Conservation (phyloP, 2,329 filamentous ascomycete species). For the Aspergillus sp. region DNA sequence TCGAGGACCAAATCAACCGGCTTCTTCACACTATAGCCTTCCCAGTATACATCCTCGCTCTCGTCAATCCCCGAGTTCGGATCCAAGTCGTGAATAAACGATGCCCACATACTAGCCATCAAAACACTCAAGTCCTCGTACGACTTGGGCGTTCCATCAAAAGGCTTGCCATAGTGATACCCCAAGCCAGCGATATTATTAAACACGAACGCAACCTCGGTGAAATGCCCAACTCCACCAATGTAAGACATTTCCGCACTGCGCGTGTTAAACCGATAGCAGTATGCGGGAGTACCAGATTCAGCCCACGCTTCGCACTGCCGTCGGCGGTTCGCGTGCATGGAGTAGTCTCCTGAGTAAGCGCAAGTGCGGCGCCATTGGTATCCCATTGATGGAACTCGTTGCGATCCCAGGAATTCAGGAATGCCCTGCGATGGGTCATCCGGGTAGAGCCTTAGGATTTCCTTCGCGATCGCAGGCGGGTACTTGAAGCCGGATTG, state of each 20-base stretch:
- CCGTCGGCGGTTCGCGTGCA: constrained; percentile 57
- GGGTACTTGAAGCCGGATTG: constrained; percentile 22
- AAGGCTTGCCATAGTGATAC: constrained; percentile 40
- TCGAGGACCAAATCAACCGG: constrained; percentile 54
- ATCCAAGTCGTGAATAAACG: constrained; percentile 49
- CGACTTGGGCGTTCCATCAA: constrained; percentile 41
- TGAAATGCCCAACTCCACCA: constrained; percentile 55
- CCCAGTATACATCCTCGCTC: constrained; percentile 39
- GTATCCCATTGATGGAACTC: constrained; percentile 39
- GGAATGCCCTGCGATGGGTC: constrained; percentile 52
- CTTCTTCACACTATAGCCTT: constrained; percentile 41
- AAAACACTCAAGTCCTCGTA: constrained; percentile 46
- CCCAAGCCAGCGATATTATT: constrained; percentile 52
- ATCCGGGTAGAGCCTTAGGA: constrained; percentile 55
- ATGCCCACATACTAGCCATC: constrained; percentile 55
- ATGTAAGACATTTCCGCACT: constrained; percentile 44
- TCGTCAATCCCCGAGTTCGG: constrained; percentile 40
- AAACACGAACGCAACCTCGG: constrained; percentile 57
- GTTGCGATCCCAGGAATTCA: constrained; percentile 36
- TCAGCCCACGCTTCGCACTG: constrained; percentile 54
- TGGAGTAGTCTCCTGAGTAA: constrained; percentile 54
- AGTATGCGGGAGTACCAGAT: constrained; percentile 53
- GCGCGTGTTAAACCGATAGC: constrained; percentile 62
- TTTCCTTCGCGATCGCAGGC: constrained; percentile 33
- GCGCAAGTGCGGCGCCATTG: constrained; percentile 57